Evolutionary conservation across 495 filamentous ascomycete genomes (phyloP).

Genomic region (Tuber aestivum): DNA sequence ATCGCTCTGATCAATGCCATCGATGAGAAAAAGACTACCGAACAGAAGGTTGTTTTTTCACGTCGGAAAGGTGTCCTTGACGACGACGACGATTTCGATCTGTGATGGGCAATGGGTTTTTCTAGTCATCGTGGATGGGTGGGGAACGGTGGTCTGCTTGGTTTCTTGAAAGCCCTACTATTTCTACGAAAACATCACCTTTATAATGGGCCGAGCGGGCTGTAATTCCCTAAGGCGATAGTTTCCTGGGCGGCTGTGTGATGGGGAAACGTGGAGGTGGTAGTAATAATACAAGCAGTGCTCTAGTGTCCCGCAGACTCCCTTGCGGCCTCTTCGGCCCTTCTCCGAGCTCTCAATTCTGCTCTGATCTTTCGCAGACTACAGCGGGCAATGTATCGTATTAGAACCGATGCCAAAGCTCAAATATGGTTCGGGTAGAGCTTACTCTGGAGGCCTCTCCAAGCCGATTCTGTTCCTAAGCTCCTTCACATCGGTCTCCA

Average conservation of each 20-base stretch:
- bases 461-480: conserved; percentile 69
- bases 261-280: not conserved
- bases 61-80: conserved; percentile 80
- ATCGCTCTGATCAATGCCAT: conserved; percentile 83
- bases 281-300: not conserved
- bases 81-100: conserved; percentile 74
- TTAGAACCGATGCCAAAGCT: conserved; percentile 1
- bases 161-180: not conserved
- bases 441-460: conserved; percentile 72
- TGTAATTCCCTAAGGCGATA: not conserved
- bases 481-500: conserved; percentile 76
- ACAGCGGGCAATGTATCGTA: not conserved
- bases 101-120: conserved; percentile 49
- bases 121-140: not conserved
- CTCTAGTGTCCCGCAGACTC: not conserved
- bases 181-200: not conserved
- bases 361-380: conserved; percentile 68
- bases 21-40: conserved; percentile 57
- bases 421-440: not conserved
- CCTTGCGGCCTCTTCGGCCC: conserved; percentile 54
- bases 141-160: not conserved
- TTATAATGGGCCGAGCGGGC: not conserved
- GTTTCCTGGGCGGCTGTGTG: not conserved
- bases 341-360: conserved; percentile 61
- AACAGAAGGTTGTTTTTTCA: conserved; percentile 76